A percentile compares a stretch with the other conserved stretches of the same genome.
Evolutionary conservation across 345 rosid species (phyloP).

Genomic region (Erodium maritimum): DNA sequence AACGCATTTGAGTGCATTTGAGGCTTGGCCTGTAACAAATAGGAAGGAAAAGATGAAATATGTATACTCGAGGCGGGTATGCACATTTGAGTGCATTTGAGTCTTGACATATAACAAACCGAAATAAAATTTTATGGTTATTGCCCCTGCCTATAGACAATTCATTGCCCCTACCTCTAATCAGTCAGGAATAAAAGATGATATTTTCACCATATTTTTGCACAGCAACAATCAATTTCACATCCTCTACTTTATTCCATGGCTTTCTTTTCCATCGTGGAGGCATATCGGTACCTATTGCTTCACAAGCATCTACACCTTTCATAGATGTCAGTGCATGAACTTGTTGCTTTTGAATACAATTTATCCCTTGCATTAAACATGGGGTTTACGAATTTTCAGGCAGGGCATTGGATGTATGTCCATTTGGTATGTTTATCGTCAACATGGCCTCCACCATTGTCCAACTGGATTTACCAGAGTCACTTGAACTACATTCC

Average conservation of each 20-base stretch:
- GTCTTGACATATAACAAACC: too few relatives aligned
- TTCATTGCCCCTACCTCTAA: too few relatives aligned
- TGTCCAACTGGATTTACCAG: conserved; percentile 34
- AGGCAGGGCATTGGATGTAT: conserved; percentile 24
- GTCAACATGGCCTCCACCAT: conserved; percentile 80
- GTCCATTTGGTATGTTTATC: conserved; percentile 63
- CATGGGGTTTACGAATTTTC: conserved; percentile 37
- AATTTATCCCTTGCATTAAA: conserved; percentile 46
- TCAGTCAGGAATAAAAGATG: too few relatives aligned
- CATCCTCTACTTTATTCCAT: conserved; percentile 57
- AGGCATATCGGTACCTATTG: conserved; percentile 24
- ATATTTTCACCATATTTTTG: conserved; percentile 48
- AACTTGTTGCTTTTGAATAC: conserved; percentile 50
- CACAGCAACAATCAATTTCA: conserved; percentile 55
- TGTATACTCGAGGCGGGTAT: too few relatives aligned
- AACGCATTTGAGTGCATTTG: too few relatives aligned
- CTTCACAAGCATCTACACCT: conserved; percentile 37
- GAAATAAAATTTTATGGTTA: too few relatives aligned
- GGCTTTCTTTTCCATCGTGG: conserved; percentile 54
- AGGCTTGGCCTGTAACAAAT: too few relatives aligned
- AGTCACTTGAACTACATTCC: conserved; percentile 61
- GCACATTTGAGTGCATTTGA: too few relatives aligned
- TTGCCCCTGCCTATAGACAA: too few relatives aligned
- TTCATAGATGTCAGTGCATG: conserved; percentile 26
- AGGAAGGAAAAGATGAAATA: too few relatives aligned